Evolutionary conservation across 1,284 basidiomycete species (phyloP), one percentile per base, ranked within the genome.

Genomic region (Cryptococcus sp.): DNA sequence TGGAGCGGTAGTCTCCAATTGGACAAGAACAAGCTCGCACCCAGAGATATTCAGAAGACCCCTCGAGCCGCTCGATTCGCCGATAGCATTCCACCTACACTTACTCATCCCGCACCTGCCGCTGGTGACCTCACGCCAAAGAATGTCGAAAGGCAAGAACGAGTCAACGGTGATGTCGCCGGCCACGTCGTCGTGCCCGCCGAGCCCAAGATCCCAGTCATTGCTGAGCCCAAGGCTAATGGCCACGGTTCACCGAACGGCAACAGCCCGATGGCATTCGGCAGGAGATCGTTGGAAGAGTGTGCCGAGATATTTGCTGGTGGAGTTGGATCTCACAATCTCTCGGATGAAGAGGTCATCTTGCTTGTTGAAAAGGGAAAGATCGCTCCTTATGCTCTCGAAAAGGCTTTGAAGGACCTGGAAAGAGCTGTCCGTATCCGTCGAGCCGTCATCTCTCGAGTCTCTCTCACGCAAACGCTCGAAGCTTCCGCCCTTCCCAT

Each of bases 321-420:
- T 53, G 88, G 87, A 1, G 84, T 88, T 1, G 74, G 75, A 11
- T 61, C 70, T 14, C 68, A 74, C 53, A 77, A 83, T 61, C 77
- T 99, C 61, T 88, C 83, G 46, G 91, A 99, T 67, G 94, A 98
- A 69, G 94, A 98, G 75, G 79, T 98, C 49, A 85, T 98, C 50
- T 59, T 92, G 50, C 80, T 99, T 25, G 84, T 87, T 9, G 90
- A 97, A 76, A 86, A 86, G 62, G 91, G 92, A 47, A 96, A 93
- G 82, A 87, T 98, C 59, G 86, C 90, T 1, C 82, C 89, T 7
- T 98, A 98, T 73, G 90, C 91, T 13, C 77, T 98, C 41, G 94
- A 98, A 77, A 98, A 97, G 80, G 83, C 88, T 44, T 77, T 98
- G 32, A 87, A 86, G 61, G 85, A 96, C 66, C 78, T 87, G 7